A percentile compares a stretch with the other conserved stretches of the same genome.
Evolutionary conservation across 2,329 filamentous ascomycete species (phyloP).

Genomic region (Coniella lustricola): DNA sequence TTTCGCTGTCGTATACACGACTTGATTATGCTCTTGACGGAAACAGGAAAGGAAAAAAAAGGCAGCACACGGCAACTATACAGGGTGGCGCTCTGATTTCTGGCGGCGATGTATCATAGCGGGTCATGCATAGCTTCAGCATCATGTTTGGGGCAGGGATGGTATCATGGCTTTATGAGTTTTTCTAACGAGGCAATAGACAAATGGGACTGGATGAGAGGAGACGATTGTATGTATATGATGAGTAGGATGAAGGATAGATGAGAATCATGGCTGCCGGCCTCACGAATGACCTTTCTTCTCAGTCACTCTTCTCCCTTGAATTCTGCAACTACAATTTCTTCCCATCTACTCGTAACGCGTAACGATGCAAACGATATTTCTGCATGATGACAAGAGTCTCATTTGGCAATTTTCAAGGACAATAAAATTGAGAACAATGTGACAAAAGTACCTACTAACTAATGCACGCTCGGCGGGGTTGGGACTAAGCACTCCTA

Average conservation of each 20-base stretch:
- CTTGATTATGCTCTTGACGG: neutral
- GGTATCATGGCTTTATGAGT: slow-evolving; percentile 2
- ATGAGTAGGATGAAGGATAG: neutral
- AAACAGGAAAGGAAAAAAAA: no score
- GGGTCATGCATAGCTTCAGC: slow-evolving; percentile 11
- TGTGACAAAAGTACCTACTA: no score
- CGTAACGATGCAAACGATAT: no score
- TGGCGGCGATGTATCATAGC: slow-evolving; percentile 8
- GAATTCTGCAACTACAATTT: no score
- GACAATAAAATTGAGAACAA: neutral
- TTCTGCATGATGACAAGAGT: no score
- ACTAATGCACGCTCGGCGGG: no score
- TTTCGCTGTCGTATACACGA: neutral
- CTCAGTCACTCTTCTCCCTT: no score
- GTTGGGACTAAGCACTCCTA: no score
- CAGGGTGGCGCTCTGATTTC: neutral
- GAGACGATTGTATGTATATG: neutral
- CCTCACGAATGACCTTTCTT: no score
- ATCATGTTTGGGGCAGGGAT: neutral
- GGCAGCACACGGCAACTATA: neutral
- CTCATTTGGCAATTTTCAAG: no score
- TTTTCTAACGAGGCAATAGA: slow-evolving; percentile 2
- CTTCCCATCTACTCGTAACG: no score
- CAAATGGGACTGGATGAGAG: slow-evolving; percentile 2
- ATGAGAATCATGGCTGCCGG: neutral